phyloP scores from a whole-genome alignment of 805 yeast genomes.

The Hagleromyces aurorensis region DNA sequence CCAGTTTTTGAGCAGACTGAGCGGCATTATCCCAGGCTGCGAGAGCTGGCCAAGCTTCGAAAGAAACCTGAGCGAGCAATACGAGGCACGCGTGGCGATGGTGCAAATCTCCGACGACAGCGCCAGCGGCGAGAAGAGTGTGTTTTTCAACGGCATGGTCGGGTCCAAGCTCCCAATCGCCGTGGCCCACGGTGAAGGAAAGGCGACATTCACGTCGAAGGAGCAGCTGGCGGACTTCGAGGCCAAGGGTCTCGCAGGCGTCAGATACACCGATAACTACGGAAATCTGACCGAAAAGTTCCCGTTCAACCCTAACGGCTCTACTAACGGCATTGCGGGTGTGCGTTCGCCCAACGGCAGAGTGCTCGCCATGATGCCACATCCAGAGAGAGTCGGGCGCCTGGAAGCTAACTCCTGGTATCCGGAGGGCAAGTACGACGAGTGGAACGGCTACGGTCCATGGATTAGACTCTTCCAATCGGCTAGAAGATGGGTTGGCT shows the following conservation, averaged over 20 bases:
- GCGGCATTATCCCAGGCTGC: constrained; percentile 72
- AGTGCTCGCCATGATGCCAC: constrained; percentile 98
- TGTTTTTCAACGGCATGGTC: constrained; percentile 83
- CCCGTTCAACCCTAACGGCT: constrained; percentile 96
- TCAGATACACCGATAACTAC: constrained; percentile 85
- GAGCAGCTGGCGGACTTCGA: constrained; percentile 43
- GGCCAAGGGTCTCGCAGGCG: constrained; percentile 47
- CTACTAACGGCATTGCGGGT: constrained; percentile 90
- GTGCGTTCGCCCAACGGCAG: constrained; percentile 85
- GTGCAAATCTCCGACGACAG: constrained; percentile 64
- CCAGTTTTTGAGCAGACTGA: constrained; percentile 85
- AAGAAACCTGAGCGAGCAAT: constrained; percentile 86
- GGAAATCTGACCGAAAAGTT: constrained; percentile 75
- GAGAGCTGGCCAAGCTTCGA: constrained; percentile 95
- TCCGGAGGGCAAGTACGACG: constrained; percentile 50
- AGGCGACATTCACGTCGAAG: constrained; percentile 58
- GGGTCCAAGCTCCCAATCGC: constrained; percentile 95
- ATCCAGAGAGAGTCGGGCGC: constrained; percentile 91
- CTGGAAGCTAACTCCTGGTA: constrained; percentile 87
- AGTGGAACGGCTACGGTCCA: constrained; percentile 84
- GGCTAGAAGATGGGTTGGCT: constrained; percentile 88
- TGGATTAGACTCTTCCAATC: constrained; percentile 91
- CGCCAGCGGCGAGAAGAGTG: constrained; percentile 37
- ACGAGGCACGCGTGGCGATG: constrained; percentile 90
- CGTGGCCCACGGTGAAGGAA: constrained; percentile 98